Base-by-base conservation (phyloP, 306 rosid species). In the Comarum palustre region DNA sequence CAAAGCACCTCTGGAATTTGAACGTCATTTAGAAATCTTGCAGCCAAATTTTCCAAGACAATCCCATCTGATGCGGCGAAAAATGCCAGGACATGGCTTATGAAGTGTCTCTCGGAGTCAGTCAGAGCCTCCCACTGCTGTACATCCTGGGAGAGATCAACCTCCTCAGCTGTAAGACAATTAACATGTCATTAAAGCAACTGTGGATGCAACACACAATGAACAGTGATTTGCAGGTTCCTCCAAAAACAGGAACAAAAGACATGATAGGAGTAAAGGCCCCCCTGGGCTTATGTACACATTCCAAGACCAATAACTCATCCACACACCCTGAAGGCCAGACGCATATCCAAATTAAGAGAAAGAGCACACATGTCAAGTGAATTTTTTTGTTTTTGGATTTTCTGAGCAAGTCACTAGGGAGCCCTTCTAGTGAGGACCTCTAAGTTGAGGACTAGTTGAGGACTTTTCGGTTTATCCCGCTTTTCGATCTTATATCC, bases 11-110 rank as follows among this genome's bases (percentile, higher is more conserved):
- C 98, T 3, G 93, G 93, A 77, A 93, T 74, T 81, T 93, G 93
- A 72, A 93, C 89, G 82, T 93, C 98, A 2, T 78, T 89, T 25
- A 93, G 76, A 86, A 93, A 93, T 79, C 96, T 80, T 39, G 96
- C 89, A 20, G 96, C 98, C 81, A 93, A 86, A 75, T 90, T 93
- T 80, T 90, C 98, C 81, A 90, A 77, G 58, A 93, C 96, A 8
- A 93, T 93, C 75, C 98, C 98, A 80, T 93, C 98, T 52, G 98
- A 93, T 39, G 98, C 89, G 4, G 97, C 98, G 72, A 93, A 93
- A 82, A 93, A 93, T 38, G 98, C 96, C 41, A 90, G 85, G 62
- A 90, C 85, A 55, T 90, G 96, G 66, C 87, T 80, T 69, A 93
- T 74, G 80, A 93, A 90, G 87, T 88, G 90, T 84, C 82, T 93